Evolutionary conservation across 1,284 basidiomycete genomes (phyloP).

Genomic region (Heterobasidion annosum): DNA sequence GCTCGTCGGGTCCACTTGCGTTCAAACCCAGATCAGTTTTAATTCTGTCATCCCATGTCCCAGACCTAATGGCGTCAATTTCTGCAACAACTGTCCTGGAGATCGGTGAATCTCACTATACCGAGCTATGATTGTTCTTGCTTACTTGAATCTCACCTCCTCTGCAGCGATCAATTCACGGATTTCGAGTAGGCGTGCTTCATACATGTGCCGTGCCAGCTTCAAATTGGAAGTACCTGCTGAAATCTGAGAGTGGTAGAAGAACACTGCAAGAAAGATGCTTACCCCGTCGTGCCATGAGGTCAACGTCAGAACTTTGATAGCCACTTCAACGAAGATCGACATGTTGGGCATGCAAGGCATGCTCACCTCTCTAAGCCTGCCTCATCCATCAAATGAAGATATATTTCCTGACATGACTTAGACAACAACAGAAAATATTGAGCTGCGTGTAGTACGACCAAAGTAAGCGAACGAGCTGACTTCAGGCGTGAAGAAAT

Average conservation of each 20-base stretch:
- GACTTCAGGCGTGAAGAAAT: constrained; percentile 61
- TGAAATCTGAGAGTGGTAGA: background rate
- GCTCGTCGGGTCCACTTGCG: background rate
- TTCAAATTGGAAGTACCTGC: constrained; percentile 46
- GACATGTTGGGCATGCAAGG: background rate
- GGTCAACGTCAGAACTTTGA: constrained; percentile 31
- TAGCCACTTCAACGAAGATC: background rate
- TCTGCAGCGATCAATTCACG: constrained; percentile 59
- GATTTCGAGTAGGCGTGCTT: constrained; percentile 61
- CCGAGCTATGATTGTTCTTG: constrained; percentile 6
- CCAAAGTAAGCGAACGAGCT: constrained; percentile 16
- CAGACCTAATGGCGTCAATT: constrained; percentile 68
- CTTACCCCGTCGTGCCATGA: constrained; percentile 22
- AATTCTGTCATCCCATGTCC: constrained; percentile 55
- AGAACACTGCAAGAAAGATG: constrained; percentile 15
- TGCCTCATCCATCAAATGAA: constrained; percentile 58
- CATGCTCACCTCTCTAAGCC: constrained; percentile 53
- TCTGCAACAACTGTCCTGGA: constrained; percentile 49
- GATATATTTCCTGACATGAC: constrained; percentile 64
- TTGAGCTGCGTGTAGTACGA: constrained; percentile 13
- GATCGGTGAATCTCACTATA: background rate
- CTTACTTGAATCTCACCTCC: constrained; percentile 72
- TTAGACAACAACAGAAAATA: constrained; percentile 19
- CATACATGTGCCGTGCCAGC: constrained; percentile 69
- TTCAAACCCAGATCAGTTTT: constrained; percentile 27